Percentiles rank a stretch among this genome's conserved stretches.
Conservation (phyloP, 1,284 basidiomycete species). For the Ceratobasidium sp. region DNA sequence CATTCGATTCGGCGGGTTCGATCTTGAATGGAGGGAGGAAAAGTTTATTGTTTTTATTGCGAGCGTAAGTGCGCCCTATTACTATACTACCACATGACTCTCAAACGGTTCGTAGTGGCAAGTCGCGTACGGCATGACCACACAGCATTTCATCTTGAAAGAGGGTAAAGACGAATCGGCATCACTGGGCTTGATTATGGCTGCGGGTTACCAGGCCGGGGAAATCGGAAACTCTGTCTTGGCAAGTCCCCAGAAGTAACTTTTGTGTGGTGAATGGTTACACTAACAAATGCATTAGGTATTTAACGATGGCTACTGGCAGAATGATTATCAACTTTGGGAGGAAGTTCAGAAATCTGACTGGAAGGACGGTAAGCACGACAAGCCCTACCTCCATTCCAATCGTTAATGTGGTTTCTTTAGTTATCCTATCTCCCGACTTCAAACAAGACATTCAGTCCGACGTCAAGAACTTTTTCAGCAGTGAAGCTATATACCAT, state of each 20-base stretch:
- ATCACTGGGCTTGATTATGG: constrained; percentile 59
- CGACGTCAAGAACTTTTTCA: constrained; percentile 79
- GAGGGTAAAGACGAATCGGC: constrained; percentile 62
- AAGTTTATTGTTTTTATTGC: constrained; percentile 59
- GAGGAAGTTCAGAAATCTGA: constrained; percentile 70
- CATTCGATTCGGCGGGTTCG: constrained; percentile 63
- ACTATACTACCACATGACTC: not conserved
- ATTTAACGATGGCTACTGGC: constrained; percentile 55
- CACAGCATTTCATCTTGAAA: constrained; percentile 62
- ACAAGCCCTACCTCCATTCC: not conserved
- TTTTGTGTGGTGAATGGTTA: not conserved
- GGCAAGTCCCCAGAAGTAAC: not conserved
- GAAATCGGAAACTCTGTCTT: constrained; percentile 19
- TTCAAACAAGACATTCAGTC: constrained; percentile 68
- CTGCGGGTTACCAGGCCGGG: constrained; percentile 45
- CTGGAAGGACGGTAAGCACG: constrained; percentile 59
- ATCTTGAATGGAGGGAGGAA: constrained; percentile 61
- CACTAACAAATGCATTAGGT: not conserved
- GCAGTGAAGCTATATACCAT: constrained; percentile 71
- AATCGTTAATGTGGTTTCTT: constrained; percentile 44
- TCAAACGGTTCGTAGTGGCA: constrained; percentile 54
- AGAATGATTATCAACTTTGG: constrained; percentile 69
- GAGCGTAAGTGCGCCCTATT: constrained; percentile 48
- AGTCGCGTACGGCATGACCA: constrained; percentile 48
- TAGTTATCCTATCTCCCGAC: constrained; percentile 71